Conservation (phyloP, 495 filamentous ascomycete species). For the Lophiostoma macrostomum region DNA sequence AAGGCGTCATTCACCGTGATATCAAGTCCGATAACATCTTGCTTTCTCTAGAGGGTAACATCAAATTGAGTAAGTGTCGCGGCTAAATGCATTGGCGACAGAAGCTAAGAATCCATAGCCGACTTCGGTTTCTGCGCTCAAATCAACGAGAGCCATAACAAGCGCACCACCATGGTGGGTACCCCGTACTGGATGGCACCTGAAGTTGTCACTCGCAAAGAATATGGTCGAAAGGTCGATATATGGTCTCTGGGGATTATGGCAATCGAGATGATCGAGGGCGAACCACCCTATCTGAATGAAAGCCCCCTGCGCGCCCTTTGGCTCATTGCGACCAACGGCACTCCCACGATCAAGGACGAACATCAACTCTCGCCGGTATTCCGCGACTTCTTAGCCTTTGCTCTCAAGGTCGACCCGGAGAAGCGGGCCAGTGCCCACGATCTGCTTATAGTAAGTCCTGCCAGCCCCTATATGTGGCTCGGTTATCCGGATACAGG, state of each 20-base stretch:
- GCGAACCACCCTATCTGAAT: conserved; percentile 93
- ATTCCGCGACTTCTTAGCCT: conserved; percentile 85
- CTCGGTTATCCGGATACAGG: conserved; percentile 2
- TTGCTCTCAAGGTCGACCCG: conserved; percentile 91
- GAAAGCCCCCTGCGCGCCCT: conserved; percentile 91
- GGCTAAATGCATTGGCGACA: too few species aligned
- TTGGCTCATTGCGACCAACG: conserved; percentile 95
- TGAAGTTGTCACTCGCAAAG: conserved; percentile 94
- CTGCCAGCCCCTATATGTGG: conserved; percentile 1
- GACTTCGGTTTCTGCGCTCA: conserved; percentile 99
- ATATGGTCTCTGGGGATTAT: conserved; percentile 99
- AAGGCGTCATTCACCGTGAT: conserved; percentile 95
- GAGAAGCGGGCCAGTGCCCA: conserved; percentile 94
- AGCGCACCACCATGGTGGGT: conserved; percentile 98
- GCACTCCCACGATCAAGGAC: conserved; percentile 92
- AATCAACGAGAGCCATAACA: conserved; percentile 95
- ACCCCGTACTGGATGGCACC: conserved; percentile 99
- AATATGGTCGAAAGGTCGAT: conserved; percentile 97
- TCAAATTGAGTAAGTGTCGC: conserved; percentile 52
- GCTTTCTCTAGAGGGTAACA: conserved; percentile 90
- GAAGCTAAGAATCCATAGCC: conserved; percentile 54
- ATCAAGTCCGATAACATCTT: conserved; percentile 99
- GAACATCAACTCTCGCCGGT: conserved; percentile 74
- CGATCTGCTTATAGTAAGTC: conserved; percentile 82
- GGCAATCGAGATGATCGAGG: conserved; percentile 99